These are phyloP conservation scores for Copromyces sp. DNA, from an alignment of 495 filamentous ascomycete species.

Conservation along the genomic window DNA sequence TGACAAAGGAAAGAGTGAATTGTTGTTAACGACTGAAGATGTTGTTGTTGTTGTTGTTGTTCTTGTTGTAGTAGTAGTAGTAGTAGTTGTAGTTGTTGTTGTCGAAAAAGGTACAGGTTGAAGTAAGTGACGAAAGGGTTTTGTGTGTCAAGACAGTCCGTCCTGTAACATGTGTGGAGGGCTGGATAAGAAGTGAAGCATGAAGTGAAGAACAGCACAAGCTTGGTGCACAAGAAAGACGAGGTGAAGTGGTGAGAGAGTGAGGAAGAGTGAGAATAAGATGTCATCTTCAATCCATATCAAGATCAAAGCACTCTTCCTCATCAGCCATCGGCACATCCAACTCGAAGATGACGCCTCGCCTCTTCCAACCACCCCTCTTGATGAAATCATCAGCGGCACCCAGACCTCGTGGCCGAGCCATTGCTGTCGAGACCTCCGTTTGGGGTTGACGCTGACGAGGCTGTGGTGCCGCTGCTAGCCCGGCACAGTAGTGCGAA, in stretches of 20 bases:
- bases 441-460: constrained; percentile 3
- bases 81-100: not conserved
- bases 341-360: constrained; percentile 36
- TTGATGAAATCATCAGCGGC: constrained; percentile 31
- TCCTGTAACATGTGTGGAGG: not conserved
- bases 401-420: constrained; percentile 9
- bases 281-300: constrained; percentile 7
- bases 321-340: constrained; percentile 13
- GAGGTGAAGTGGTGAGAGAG: not conserved
- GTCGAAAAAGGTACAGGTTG: not conserved
- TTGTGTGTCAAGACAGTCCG: not conserved
- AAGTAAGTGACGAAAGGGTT: not conserved
- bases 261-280: not conserved
- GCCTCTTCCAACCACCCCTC: constrained; percentile 39
- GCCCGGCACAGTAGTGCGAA: not conserved
- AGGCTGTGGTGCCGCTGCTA: not conserved
- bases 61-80: not conserved
- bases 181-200: not conserved
- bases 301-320: constrained; percentile 21
- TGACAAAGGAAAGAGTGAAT: not conserved
- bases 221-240: not conserved
- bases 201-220: not conserved
- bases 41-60: not conserved
- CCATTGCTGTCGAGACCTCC: constrained; percentile 2
- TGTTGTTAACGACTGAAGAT: not conserved